Conservation (phyloP, 2,329 filamentous ascomycete genomes). For the Mariannaea elegans region DNA sequence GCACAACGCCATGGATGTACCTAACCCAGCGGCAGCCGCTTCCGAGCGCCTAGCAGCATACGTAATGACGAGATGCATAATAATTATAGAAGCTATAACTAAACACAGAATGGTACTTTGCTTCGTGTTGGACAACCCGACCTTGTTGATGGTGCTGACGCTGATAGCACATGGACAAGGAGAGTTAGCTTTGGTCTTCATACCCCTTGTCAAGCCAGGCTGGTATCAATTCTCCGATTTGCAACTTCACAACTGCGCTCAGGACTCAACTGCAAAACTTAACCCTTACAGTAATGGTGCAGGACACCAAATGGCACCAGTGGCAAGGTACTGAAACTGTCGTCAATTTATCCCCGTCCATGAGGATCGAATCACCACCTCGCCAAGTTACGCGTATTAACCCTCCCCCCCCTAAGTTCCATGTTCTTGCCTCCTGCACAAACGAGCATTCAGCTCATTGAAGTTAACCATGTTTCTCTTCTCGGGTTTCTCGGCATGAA, state of each 20-base stretch:
- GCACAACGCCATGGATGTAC: not conserved
- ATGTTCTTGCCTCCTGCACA: too few relatives aligned
- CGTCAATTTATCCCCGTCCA: not conserved
- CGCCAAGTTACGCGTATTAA: not conserved
- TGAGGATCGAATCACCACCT: not conserved
- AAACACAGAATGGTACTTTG: too few relatives aligned
- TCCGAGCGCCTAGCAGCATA: slow-evolving; percentile 20
- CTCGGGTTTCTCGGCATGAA: not conserved
- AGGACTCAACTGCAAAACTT: not conserved
- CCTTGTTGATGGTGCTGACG: too few relatives aligned
- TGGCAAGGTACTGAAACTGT: not conserved
- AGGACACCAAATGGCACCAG: not conserved
- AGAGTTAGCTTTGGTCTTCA: too few relatives aligned
- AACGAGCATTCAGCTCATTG: too few relatives aligned
- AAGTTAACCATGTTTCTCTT: not conserved
- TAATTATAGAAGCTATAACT: too few relatives aligned
- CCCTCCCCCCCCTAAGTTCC: too few relatives aligned
- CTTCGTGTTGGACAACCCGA: not conserved
- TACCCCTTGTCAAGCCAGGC: not conserved
- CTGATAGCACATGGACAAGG: too few relatives aligned
- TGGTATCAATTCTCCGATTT: slow-evolving; percentile 13
- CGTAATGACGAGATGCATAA: not conserved
- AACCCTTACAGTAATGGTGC: not conserved
- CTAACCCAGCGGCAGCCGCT: slow-evolving; percentile 13
- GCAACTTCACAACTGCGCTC: not conserved